Evolutionary conservation across 2,329 filamentous ascomycete genomes (phyloP).

Genomic region (Fusarium sp.): DNA sequence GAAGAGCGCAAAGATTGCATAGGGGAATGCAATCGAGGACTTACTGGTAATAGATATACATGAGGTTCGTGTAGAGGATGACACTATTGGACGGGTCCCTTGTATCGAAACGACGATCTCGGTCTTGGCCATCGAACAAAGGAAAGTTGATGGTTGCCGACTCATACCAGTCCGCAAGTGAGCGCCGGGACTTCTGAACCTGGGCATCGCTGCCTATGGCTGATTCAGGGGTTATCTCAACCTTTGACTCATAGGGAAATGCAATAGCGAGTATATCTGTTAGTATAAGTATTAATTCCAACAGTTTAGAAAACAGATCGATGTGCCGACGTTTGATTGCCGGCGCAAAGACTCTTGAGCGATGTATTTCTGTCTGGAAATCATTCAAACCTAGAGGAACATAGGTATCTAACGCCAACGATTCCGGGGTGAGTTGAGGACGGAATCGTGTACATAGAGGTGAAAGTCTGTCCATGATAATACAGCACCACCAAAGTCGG

Average conservation of each 20-base stretch:
- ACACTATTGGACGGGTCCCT: background rate
- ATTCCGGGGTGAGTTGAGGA: background rate
- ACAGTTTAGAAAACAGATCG: background rate
- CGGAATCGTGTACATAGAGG: slow-evolving; percentile 1
- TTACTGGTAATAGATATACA: slow-evolving; percentile 9
- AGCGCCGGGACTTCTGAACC: background rate
- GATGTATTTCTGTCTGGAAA: slow-evolving; percentile 2
- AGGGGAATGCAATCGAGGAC: background rate
- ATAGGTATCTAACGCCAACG: background rate
- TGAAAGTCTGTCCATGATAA: slow-evolving; percentile 5
- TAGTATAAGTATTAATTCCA: background rate
- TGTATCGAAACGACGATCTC: background rate
- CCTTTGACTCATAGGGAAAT: background rate
- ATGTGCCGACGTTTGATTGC: background rate
- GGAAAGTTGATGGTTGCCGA: background rate
- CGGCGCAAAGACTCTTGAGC: background rate
- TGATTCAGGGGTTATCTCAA: background rate
- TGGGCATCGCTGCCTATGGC: background rate
- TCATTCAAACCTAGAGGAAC: background rate
- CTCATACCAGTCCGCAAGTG: background rate
- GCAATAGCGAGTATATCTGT: background rate
- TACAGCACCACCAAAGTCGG: slow-evolving; percentile 8
- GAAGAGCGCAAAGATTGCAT: background rate
- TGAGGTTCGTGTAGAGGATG: background rate
- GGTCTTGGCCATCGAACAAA: background rate